phyloP scores from a whole-genome alignment of 257 asterid genomes.

The Jasminum sambac region DNA sequence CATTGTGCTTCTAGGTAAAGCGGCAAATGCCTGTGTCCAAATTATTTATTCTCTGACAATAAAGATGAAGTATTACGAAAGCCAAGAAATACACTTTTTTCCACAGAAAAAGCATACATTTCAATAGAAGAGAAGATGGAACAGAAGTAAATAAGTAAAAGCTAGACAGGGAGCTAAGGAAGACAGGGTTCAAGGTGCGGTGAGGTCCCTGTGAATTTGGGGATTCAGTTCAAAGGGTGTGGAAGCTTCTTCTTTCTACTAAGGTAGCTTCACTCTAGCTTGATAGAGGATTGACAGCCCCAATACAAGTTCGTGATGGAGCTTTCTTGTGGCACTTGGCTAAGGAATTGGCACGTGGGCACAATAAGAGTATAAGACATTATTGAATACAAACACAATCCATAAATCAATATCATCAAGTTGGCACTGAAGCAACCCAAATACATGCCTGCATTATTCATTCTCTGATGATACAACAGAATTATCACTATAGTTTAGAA shows the following conservation, averaged over 20 bases:
- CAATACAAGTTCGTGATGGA: not conserved
- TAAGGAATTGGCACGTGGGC: not conserved
- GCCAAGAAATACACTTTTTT: not conserved
- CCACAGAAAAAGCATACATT: slow-evolving; percentile 3
- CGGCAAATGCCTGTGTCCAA: not conserved
- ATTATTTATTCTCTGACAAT: not conserved
- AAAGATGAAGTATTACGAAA: not conserved
- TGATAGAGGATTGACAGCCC: not conserved
- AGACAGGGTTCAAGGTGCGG: too few species aligned
- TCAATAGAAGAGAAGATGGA: slow-evolving; percentile 3
- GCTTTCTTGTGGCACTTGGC: not conserved
- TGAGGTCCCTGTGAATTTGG: too few species aligned
- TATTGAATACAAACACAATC: not conserved
- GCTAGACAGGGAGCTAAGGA: not conserved
- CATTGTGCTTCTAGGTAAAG: not conserved
- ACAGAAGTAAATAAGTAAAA: not conserved
- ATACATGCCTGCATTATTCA: slow-evolving; percentile 3
- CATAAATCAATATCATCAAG: not conserved
- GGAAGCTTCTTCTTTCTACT: too few species aligned
- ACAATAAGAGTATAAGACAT: not conserved
- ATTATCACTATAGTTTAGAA: not conserved
- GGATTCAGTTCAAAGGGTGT: too few species aligned
- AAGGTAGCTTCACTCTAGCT: too few species aligned
- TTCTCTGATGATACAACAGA: not conserved
- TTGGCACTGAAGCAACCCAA: not conserved